These are phyloP conservation scores for Lineolata rhizophorae DNA, from an alignment of 495 filamentous ascomycete species.

Conservation along the genomic window DNA sequence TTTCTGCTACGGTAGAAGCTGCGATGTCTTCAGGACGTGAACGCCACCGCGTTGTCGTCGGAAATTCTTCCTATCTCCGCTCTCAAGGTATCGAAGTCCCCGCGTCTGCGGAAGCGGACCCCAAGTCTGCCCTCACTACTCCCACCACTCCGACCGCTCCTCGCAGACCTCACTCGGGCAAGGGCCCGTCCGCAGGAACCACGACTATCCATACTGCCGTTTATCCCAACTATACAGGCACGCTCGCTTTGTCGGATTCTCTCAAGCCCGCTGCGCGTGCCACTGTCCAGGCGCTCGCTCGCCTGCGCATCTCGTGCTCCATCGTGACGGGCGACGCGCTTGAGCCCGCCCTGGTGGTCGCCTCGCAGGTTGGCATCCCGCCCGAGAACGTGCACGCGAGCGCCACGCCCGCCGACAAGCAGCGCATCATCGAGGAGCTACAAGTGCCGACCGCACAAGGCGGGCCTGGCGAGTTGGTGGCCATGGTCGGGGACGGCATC, in stretches of 20 bases:
- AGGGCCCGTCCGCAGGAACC: constrained; percentile 31
- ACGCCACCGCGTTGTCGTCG: constrained; percentile 60
- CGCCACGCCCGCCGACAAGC: constrained; percentile 73
- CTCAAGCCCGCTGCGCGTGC: constrained; percentile 76
- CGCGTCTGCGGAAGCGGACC: constrained; percentile 31
- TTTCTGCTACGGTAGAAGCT: constrained; percentile 65
- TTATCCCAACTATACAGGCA: constrained; percentile 54
- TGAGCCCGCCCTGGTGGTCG: constrained; percentile 62
- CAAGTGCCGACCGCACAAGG: constrained; percentile 25
- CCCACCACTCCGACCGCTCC: constrained; percentile 11
- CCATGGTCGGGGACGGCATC: constrained; percentile 98
- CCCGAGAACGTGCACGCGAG: constrained; percentile 53
- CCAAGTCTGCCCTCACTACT: constrained; percentile 9
- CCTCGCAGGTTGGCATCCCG: constrained; percentile 61
- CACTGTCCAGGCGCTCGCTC: constrained; percentile 59
- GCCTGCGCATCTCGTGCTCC: constrained; percentile 64
- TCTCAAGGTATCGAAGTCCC: constrained; percentile 48
- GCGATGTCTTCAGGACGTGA: constrained; percentile 36
- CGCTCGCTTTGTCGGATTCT: constrained; percentile 65
- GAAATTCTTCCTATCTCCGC: constrained; percentile 55
- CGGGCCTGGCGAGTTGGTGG: constrained; percentile 43
- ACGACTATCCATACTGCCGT: constrained; percentile 87
- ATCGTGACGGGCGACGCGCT: constrained; percentile 89
- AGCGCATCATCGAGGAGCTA: constrained; percentile 54
- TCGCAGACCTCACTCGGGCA: constrained; percentile 18